These are phyloP conservation scores for Talaromyces sp. DNA, from an alignment of 2,329 filamentous ascomycete genomes.

Conservation along the genomic window DNA sequence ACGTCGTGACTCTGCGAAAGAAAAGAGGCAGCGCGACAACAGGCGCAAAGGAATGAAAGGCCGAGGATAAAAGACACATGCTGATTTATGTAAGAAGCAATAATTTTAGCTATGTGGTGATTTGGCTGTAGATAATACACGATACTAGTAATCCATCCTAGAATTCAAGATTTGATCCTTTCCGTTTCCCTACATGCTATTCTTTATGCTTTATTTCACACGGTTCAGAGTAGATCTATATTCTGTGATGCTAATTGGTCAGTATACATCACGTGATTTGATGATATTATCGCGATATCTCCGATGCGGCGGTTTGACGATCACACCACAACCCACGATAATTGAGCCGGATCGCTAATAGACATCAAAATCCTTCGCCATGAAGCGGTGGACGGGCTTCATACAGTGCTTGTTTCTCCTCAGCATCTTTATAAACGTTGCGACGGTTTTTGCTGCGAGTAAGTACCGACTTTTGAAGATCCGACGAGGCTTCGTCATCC, in stretches of 20 bases:
- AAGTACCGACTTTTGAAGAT: constrained; percentile 16
- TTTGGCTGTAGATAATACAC: neutral
- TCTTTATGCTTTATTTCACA: neutral
- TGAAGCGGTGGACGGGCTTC: constrained; percentile 17
- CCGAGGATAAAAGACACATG: constrained; percentile 19
- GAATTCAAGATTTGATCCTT: neutral
- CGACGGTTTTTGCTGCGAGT: constrained; percentile 32
- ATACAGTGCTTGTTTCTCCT: constrained; percentile 21
- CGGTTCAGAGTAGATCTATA: neutral
- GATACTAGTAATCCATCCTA: neutral
- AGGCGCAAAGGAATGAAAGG: constrained; percentile 45
- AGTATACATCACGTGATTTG: constrained; percentile 2
- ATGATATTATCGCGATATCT: neutral
- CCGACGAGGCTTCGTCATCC: neutral
- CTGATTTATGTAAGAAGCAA: neutral
- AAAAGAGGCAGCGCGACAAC: constrained; percentile 57
- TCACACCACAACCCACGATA: neutral
- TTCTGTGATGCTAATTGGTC: neutral
- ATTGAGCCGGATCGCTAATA: neutral
- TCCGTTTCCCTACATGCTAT: neutral
- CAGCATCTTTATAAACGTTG: constrained; percentile 23
- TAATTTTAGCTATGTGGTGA: neutral
- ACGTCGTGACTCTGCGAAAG: constrained; percentile 56
- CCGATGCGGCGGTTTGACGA: neutral
- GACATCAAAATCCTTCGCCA: constrained; percentile 7